A percentile compares a stretch with the other conserved stretches of the same genome.
phyloP scores from a whole-genome alignment of 495 filamentous ascomycete genomes.

The Penicillium cataractarum region DNA sequence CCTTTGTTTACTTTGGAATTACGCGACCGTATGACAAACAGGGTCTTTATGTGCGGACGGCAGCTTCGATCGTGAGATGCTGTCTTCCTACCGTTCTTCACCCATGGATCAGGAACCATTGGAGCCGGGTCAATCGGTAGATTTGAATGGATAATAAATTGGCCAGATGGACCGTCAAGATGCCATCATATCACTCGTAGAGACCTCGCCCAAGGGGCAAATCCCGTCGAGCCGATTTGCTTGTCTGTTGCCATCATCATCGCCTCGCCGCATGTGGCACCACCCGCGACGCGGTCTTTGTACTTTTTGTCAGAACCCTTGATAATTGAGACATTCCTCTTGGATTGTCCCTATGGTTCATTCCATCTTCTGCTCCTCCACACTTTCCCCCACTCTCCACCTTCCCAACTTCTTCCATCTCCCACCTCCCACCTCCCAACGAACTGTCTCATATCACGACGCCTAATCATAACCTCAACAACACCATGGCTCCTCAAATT shows the following conservation, averaged over 20 bases:
- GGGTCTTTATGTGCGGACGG: neutral
- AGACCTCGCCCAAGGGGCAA: neutral
- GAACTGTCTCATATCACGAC: neutral
- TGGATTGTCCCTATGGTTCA: neutral
- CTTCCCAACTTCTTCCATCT: neutral
- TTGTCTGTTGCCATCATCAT: slow-evolving; percentile 9
- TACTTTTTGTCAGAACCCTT: neutral
- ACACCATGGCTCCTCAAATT: slow-evolving; percentile 40
- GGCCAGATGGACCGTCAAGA: slow-evolving; percentile 1
- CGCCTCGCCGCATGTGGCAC: slow-evolving; percentile 4
- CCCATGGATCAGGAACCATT: slow-evolving; percentile 12
- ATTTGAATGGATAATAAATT: slow-evolving; percentile 4
- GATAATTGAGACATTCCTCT: neutral
- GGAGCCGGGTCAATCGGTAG: neutral
- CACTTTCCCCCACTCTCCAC: neutral
- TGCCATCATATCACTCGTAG: neutral
- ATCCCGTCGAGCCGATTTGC: slow-evolving; percentile 6
- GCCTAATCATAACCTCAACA: neutral
- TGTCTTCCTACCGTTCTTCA: neutral
- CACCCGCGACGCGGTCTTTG: neutral
- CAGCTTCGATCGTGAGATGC: neutral
- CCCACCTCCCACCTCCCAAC: neutral
- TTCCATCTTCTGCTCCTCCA: neutral
- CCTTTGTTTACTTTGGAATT: too few species aligned
- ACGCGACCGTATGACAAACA: neutral